Conservation (phyloP, 306 rosid genomes). For the Gastrolobium villosum region DNA sequence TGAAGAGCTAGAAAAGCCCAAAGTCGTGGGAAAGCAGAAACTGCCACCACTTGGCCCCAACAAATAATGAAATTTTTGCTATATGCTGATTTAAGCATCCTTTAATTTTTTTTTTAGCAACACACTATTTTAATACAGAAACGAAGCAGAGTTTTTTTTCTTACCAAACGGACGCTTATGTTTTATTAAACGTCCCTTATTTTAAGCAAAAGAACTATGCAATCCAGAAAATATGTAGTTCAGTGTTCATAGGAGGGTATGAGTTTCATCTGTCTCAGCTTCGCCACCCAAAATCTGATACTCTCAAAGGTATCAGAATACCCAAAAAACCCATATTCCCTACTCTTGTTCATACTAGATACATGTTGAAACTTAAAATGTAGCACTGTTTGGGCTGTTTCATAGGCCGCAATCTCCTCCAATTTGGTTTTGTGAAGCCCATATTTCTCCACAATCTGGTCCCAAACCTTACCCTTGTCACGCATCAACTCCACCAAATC, state of each 20-base stretch:
- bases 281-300: slow-evolving; percentile 43
- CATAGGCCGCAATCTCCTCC: slow-evolving; percentile 51
- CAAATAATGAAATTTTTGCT: not conserved
- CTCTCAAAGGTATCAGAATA: slow-evolving; percentile 48
- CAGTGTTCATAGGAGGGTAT: slow-evolving; percentile 43
- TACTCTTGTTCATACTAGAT: slow-evolving; percentile 58
- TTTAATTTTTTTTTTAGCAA: no score
- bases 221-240: not conserved
- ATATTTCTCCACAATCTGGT: slow-evolving; percentile 51
- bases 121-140: no score
- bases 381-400: not conserved
- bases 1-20: not conserved
- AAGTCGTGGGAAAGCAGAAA: not conserved
- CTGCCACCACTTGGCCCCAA: not conserved
- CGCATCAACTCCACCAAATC: slow-evolving; percentile 55
- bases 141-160: no score
- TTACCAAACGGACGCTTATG: no score
- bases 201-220: not conserved
- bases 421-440: slow-evolving; percentile 51
- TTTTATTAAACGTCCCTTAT: no score
- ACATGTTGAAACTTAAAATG: slow-evolving; percentile 56
- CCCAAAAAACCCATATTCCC: slow-evolving; percentile 52
- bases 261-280: slow-evolving; percentile 49
- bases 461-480: slow-evolving; percentile 54
- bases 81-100: not conserved